phyloP scores from a whole-genome alignment of 495 filamentous ascomycete species.

The Diplogelasinospora grovesii region DNA sequence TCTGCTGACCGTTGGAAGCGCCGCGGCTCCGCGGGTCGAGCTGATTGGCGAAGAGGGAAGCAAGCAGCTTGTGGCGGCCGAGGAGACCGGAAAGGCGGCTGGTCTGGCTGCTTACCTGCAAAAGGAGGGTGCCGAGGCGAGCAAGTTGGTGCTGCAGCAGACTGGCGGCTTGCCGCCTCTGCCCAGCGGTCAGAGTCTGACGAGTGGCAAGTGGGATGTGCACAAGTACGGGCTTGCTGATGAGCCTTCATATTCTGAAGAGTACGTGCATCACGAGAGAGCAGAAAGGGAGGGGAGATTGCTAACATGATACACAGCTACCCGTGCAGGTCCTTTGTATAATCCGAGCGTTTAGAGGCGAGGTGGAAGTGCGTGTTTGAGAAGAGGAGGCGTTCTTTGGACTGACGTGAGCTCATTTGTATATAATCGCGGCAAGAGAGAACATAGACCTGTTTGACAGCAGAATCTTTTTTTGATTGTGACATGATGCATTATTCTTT shows the following conservation, averaged over 20 bases:
- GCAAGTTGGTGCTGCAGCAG: constrained; percentile 60
- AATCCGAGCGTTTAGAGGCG: neutral
- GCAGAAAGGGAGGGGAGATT: neutral
- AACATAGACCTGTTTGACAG: neutral
- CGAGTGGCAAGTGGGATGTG: constrained; percentile 39
- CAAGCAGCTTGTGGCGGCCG: constrained; percentile 74
- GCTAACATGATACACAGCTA: constrained; percentile 26
- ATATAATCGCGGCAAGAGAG: neutral
- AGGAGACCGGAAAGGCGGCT: constrained; percentile 60
- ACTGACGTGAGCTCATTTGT: neutral
- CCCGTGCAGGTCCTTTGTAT: constrained; percentile 31
- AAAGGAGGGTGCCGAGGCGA: constrained; percentile 53
- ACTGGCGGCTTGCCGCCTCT: constrained; percentile 67
- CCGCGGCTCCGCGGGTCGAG: constrained; percentile 71
- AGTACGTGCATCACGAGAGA: constrained; percentile 44
- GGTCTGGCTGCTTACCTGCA: constrained; percentile 65
- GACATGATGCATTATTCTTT: no score
- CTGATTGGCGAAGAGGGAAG: constrained; percentile 76
- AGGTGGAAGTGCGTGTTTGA: neutral
- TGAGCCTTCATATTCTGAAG: constrained; percentile 49
- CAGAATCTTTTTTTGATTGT: no score
- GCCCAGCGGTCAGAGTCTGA: constrained; percentile 57
- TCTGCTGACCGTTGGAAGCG: constrained; percentile 78
- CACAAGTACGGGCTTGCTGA: constrained; percentile 49
- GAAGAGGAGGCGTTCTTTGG: neutral